Evolutionary conservation across 257 asterid species (phyloP).

Genomic region (Solanum pinnatisectum): DNA sequence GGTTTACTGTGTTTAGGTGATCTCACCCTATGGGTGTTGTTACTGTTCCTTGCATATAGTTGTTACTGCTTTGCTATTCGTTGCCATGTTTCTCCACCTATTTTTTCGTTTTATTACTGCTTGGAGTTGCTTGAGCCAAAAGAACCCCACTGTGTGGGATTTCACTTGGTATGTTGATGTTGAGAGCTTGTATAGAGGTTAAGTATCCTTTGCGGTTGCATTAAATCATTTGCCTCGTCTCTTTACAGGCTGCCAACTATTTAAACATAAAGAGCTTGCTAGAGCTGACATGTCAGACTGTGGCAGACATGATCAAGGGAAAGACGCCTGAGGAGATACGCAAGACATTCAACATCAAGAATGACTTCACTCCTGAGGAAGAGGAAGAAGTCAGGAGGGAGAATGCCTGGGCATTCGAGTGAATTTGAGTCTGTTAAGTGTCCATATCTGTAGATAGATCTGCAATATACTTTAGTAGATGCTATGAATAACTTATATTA

Average conservation of each 20-base stretch:
- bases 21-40: neutral
- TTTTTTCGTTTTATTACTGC: neutral
- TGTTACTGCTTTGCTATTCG: neutral
- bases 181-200: neutral
- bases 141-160: no score
- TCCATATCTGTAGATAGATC: neutral
- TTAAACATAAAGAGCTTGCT: conserved; percentile 55
- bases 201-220: neutral
- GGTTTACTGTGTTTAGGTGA: neutral
- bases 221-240: neutral
- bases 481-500: neutral
- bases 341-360: conserved; percentile 44
- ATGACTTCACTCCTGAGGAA: conserved; percentile 57
- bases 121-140: neutral
- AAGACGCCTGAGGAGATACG: conserved; percentile 67
- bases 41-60: neutral
- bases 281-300: conserved; percentile 52
- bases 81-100: neutral
- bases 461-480: neutral
- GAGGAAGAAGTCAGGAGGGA: conserved; percentile 54
- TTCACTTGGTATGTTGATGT: neutral
- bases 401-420: conserved; percentile 53
- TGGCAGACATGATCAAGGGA: conserved; percentile 57
- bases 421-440: neutral
- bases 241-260: conserved; percentile 61